phyloP scores from a whole-genome alignment of 345 rosid species.

The Ailanthus altissimus region DNA sequence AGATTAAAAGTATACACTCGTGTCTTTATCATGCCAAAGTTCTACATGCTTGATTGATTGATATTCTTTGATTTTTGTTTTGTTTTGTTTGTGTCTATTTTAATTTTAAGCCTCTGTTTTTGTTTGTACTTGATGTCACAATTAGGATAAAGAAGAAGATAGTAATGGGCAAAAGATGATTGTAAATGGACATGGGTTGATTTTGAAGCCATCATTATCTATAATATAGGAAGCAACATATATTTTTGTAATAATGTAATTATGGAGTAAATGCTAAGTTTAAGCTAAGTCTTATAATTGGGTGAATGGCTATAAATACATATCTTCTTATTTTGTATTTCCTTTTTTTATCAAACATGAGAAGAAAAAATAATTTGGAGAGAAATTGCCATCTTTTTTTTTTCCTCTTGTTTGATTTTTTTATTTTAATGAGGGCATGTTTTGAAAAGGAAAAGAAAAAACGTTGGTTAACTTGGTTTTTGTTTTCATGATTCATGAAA shows the following conservation, averaged over 20 bases:
- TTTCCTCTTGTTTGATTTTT: too few relatives aligned
- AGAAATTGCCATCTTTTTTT: too few relatives aligned
- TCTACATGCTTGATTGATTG: background rate
- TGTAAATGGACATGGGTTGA: background rate
- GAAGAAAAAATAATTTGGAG: too few relatives aligned
- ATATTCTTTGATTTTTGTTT: background rate
- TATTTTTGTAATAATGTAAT: background rate
- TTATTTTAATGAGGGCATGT: too few relatives aligned
- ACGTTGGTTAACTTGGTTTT: too few relatives aligned
- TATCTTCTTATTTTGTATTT: too few relatives aligned
- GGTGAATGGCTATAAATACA: background rate
- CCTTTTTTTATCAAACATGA: too few relatives aligned
- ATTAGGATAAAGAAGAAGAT: background rate
- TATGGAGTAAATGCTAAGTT: background rate
- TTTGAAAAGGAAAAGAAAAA: too few relatives aligned
- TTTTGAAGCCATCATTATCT: background rate
- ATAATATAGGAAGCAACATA: background rate
- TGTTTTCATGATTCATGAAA: too few relatives aligned
- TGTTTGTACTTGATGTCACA: background rate
- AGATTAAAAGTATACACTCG: background rate
- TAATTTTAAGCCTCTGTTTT: background rate
- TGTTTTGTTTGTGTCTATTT: background rate
- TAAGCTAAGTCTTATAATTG: background rate
- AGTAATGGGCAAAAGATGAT: background rate
- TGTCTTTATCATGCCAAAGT: slow-evolving; percentile 10